Conservation (phyloP, 306 rosid species). For the Vigna hirtella region DNA sequence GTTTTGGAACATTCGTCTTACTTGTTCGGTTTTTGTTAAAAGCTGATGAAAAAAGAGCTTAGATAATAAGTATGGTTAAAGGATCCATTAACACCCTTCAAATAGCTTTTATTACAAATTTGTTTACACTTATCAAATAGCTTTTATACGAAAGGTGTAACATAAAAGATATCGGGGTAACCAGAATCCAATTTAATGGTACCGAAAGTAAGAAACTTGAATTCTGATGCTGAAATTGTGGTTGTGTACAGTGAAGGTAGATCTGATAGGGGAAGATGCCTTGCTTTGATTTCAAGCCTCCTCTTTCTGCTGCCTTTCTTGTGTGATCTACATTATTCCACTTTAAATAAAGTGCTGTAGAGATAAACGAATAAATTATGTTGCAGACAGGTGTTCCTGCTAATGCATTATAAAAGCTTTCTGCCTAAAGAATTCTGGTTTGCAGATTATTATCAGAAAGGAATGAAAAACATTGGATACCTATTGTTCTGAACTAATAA, state of each 20-base stretch:
- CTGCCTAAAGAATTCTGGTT: constrained; percentile 21
- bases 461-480: constrained; percentile 28
- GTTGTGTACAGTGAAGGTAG: constrained; percentile 14
- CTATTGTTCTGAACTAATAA: neutral
- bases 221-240: neutral
- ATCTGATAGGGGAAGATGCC: constrained; percentile 30
- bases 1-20: neutral
- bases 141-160: neutral
- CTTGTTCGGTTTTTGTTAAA: neutral
- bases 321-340: constrained; percentile 13
- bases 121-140: neutral
- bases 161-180: neutral
- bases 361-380: neutral
- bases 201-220: constrained; percentile 14
- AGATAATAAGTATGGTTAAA: neutral
- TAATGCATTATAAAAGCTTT: constrained; percentile 26
- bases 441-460: neutral
- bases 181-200: constrained; percentile 24
- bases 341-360: neutral
- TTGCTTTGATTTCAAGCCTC: constrained; percentile 24
- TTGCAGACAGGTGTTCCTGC: neutral
- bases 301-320: constrained; percentile 30
- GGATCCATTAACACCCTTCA: neutral
- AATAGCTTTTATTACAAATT: neutral
- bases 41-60: neutral